Base-by-base conservation (phyloP, 2,329 filamentous ascomycete genomes). In the Volutella citrinella region DNA sequence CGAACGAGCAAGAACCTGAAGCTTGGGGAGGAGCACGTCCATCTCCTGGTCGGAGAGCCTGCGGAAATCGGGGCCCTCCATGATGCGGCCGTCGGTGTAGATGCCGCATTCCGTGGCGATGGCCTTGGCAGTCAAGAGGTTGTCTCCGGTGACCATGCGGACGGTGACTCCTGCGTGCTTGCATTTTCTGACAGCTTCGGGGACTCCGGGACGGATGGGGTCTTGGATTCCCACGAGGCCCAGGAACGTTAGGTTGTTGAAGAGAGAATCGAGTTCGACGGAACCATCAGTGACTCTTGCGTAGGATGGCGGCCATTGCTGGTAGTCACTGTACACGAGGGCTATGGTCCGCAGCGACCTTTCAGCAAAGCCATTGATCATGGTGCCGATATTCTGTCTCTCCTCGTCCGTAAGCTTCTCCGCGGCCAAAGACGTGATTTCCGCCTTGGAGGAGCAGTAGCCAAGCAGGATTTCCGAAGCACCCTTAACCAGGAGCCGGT, bases 301-400 rank as follows among this genome's bases (percentile, higher is more conserved):
- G n/a, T 8, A 12, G 20, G 20, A 74, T 65, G 70, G 81, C 15
- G 84, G 83, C 82, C 82, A 87, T 38, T 63, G 65, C 21, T 78
- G 69, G 42, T 82, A 87, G 46, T 89, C 84, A 29, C 76, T 75
- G 58, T 86, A 87, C 11, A 84, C 69, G 45, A 88, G 67, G 20
- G 76, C 82, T 40, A 89, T 87, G 3, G 83, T 87, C 30, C 84
- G 78, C 12, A 88, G 72, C n/a, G 84, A 87, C 22, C 74, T 66
- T 15, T 67, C 68, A 11, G 78, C 78, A 46, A 81, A 82, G 6
- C 65, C 62, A 25, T 72, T 68, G 43, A 82, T 81, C 27, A 75
- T 58, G 13, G 62, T 51, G 27, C 65, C 65, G 10, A 81, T 56
- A 1, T 64, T 67, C 16, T 76, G 65, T 16, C 69, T 66, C 40